Conservation (phyloP, 202 grass and related monocot genomes). For the Eragrostis tef region DNA sequence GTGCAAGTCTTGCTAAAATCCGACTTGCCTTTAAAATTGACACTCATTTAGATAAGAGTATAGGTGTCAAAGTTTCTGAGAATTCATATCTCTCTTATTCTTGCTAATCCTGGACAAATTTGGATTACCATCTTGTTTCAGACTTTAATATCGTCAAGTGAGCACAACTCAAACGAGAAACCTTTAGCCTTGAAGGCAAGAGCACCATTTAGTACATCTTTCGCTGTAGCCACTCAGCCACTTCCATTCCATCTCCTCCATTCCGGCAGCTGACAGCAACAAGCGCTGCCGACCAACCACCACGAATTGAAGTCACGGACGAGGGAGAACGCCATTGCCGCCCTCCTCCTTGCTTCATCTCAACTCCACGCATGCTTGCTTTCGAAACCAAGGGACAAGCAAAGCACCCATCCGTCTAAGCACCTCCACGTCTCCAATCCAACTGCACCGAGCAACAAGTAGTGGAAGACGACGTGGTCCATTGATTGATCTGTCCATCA, state of each 20-base stretch:
- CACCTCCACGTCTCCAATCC: conserved; percentile 7
- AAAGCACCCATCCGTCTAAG: conserved; percentile 38
- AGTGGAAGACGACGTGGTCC: conserved; percentile 33
- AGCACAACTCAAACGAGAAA: not conserved
- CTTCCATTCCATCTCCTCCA: conserved; percentile 6
- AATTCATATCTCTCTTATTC: not conserved
- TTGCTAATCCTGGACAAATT: not conserved
- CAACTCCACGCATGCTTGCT: conserved; percentile 69
- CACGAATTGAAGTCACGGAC: not conserved
- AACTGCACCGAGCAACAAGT: conserved; percentile 29
- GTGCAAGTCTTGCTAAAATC: no score
- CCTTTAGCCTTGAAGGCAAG: not conserved
- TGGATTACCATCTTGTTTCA: not conserved
- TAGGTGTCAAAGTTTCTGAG: not conserved
- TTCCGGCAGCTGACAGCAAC: conserved; percentile 20
- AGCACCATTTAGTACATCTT: not conserved
- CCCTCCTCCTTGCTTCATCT: conserved; percentile 55
- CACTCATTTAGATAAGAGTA: not conserved
- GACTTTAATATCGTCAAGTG: not conserved
- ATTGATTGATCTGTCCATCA: conserved; percentile 20
- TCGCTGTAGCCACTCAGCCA: conserved; percentile 10
- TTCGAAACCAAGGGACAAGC: conserved; percentile 73
- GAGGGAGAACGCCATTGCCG: conserved; percentile 36
- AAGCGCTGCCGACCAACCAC: conserved; percentile 40
- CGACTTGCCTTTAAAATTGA: not conserved